Evolutionary conservation across 2,329 filamentous ascomycete genomes (phyloP), one percentile per base, ranked within the genome.

Genomic region (Tothia fuscella): DNA sequence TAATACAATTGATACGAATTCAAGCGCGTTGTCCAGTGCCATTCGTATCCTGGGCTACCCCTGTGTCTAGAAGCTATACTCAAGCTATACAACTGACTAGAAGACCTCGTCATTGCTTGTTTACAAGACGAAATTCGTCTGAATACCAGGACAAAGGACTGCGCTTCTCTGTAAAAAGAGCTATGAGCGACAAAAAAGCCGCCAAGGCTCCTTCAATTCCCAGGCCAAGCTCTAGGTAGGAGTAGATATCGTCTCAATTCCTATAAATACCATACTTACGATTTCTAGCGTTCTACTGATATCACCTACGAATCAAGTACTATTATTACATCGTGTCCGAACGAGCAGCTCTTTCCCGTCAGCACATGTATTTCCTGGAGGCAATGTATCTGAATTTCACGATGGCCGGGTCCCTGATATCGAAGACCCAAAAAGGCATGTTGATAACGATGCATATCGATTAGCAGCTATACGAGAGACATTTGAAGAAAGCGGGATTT

Each of bases 341-440:
- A 86, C 81, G 1, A 91, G 85, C 0, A 77, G 75, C 1, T 82
- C 87, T 3, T 96, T 95, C 55, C 76, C 89, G 3, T 89, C 85
- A 0, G 91, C 89, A 0, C 87, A 96, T 56, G 91, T 98, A 46
- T 98, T 98, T 51, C 89, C 91, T 0, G 91, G 91, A 25, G 91
- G 91, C 5, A 87, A 87, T 52, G 70, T 94, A 17, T 81, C 86
- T 10, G 60, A 74, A 0, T 73, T 74, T 16, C 85, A 94, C 53
- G 89, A 96, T 51, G 87, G 83, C 24, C 51, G 59, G 16, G 64
- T 70, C 10, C 68, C 75, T 1, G 60, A 61, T 0, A 54, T 61
- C 0, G 68, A 68, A 13, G 66, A 75, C 21, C 59, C 66, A 0
- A 64, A 61, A 7, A 65, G 80, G 10, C 87, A 95, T 52, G 59